Base-by-base conservation (phyloP, 2,329 filamentous ascomycete genomes). In the Domatiomyces globalis region DNA sequence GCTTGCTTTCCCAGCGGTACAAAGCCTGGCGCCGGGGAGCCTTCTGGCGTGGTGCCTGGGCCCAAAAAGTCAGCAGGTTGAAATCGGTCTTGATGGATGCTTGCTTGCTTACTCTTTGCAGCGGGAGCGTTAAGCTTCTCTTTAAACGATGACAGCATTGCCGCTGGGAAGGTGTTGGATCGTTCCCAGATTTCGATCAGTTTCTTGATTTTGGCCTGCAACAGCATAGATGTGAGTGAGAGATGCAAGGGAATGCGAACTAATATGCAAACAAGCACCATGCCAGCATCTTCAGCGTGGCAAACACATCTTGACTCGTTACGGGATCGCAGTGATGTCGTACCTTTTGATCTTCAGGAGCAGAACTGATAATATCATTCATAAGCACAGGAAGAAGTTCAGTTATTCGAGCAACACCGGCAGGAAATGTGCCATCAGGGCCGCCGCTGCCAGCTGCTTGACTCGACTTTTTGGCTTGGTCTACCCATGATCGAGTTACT, bases 131-230 rank as follows among this genome's bases (percentile, higher is more conserved):
- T 83, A 62, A 94, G 68, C 68, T 86, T 89, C 65, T 86, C 77
- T 70, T 87, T 90, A 76, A 94, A 94, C 39, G 79, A 80, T n/a
- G 71, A 67, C 61, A 98, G 79, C 80, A 95, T 83, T 50, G 81
- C 69, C 43, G 76, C 67, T 22, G 92, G 88, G 68, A 98, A 96
- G 19, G 89, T 96, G 65, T 85, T 83, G 58, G 87, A 87, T 64
- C 92, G 92, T 67, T 95, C 89, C 92, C 92, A 98, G 60, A 98
- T 98, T 66, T 95, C 89, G 71, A 96, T 75, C 61, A 98, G 79
- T 68, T 96, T 96, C 66, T 77, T 83, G 69, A 96, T 90, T 74
- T 95, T 96, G 67, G 94, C 87, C 85, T 92, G 84, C 81, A 66
- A 65, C 58, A 65, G 66, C 61, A 54, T 53, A 69, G 69, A 71